These are phyloP conservation scores for Blastocystis sp. DNA, from an alignment of 352 stramenopile genomes.

Conservation along the genomic window DNA sequence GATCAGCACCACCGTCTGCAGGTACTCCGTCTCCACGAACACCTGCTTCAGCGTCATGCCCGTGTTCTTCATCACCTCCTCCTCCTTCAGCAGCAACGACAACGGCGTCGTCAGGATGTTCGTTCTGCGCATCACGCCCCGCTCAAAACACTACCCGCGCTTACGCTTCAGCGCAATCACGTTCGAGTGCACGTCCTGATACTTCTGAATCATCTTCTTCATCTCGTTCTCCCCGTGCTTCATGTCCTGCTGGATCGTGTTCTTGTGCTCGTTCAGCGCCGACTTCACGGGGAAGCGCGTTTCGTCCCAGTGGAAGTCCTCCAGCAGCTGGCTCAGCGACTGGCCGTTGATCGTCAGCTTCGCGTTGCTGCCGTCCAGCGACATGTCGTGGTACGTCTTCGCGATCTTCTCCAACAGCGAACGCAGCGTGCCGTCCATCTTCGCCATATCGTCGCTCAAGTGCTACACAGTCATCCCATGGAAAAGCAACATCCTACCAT, in stretches of 20 bases:
- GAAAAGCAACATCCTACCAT: constrained; percentile 3
- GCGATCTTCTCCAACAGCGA: constrained; percentile 15
- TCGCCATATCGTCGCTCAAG: constrained; percentile 22
- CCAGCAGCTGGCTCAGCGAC: background rate
- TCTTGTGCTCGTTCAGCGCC: no score
- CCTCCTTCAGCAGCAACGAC: background rate
- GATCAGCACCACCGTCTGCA: constrained; percentile 29
- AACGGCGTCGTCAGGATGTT: background rate
- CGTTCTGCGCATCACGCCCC: no score
- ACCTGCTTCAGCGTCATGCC: background rate
- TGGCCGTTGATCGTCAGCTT: constrained; percentile 24
- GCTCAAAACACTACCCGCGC: background rate
- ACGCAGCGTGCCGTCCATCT: background rate
- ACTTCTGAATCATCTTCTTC: constrained; percentile 46
- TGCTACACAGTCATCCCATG: background rate
- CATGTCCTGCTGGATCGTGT: background rate
- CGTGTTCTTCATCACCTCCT: constrained; percentile 34
- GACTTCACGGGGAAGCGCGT: no score
- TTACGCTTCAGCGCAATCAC: constrained; percentile 1
- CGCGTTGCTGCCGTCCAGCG: background rate
- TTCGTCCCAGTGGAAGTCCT: no score
- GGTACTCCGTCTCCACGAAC: constrained; percentile 22
- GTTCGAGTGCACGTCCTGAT: constrained; percentile 36
- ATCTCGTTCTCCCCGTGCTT: background rate
- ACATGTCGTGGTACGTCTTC: constrained; percentile 43